Evolutionary conservation across 495 filamentous ascomycete genomes (phyloP).

Genomic region (Neurospora sp.): DNA sequence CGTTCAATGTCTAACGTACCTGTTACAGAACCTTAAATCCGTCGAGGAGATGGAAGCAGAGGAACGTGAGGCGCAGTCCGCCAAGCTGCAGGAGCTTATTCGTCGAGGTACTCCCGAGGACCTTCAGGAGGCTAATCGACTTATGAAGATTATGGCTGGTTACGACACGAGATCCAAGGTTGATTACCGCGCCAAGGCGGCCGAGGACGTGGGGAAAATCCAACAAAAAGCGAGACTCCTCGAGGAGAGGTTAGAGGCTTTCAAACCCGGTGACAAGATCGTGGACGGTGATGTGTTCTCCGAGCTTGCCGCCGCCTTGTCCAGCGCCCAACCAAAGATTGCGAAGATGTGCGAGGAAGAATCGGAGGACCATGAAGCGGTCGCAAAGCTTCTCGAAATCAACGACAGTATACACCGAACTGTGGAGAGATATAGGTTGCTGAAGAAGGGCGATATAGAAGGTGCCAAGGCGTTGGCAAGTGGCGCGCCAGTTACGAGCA

Average conservation of each 20-base stretch:
- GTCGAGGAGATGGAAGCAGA: slow-evolving; percentile 99
- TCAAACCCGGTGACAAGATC: slow-evolving; percentile 72
- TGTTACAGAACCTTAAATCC: slow-evolving; percentile 72
- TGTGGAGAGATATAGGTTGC: slow-evolving; percentile 83
- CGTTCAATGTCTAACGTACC: not conserved
- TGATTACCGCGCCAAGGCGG: slow-evolving; percentile 94
- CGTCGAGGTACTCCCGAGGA: slow-evolving; percentile 84
- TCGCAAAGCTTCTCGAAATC: slow-evolving; percentile 89
- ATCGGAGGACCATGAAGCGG: slow-evolving; percentile 90
- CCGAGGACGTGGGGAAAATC: slow-evolving; percentile 86
- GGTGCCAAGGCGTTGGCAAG: slow-evolving; percentile 75
- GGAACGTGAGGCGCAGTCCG: slow-evolving; percentile 86
- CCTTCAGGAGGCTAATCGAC: slow-evolving; percentile 85
- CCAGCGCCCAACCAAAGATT: slow-evolving; percentile 95
- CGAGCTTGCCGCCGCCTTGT: slow-evolving; percentile 84
- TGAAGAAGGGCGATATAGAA: slow-evolving; percentile 88
- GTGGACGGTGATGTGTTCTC: slow-evolving; percentile 90
- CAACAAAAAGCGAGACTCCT: slow-evolving; percentile 86
- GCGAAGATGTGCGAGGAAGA: slow-evolving; percentile 99
- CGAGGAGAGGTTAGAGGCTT: slow-evolving; percentile 84
- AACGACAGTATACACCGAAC: slow-evolving; percentile 98
- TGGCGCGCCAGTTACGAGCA: slow-evolving; percentile 54
- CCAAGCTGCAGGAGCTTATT: slow-evolving; percentile 94
- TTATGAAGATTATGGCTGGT: slow-evolving; percentile 99
- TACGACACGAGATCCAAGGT: slow-evolving; percentile 92